Conservation (phyloP, 306 rosid genomes). For the Lathyrus oleraceus region DNA sequence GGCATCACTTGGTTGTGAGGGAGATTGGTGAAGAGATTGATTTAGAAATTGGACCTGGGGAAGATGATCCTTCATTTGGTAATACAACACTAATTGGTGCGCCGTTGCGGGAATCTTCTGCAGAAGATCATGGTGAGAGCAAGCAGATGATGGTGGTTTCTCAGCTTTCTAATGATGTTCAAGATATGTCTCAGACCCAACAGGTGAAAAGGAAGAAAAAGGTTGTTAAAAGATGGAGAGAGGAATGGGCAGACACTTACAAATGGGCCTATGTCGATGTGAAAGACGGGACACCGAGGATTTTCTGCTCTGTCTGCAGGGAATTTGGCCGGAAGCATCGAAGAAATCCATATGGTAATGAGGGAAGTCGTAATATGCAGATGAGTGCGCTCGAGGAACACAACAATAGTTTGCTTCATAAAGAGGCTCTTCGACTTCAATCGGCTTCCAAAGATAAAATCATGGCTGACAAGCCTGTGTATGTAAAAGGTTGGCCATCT, state of each 20-base stretch:
- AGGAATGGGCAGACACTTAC: constrained; percentile 99
- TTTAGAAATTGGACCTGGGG: constrained; percentile 95
- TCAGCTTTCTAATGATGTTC: constrained; percentile 76
- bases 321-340: constrained; percentile 97
- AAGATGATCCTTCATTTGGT: constrained; percentile 89
- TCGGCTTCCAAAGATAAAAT: constrained; percentile 93
- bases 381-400: constrained; percentile 99
- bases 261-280: constrained; percentile 98
- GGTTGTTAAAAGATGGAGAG: constrained; percentile 99
- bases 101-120: constrained; percentile 74
- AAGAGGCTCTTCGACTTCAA: constrained; percentile 99
- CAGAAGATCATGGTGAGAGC: constrained; percentile 74
- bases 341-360: constrained; percentile 96
- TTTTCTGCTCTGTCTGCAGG: constrained; percentile 95
- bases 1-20: constrained; percentile 93
- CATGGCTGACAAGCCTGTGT: constrained; percentile 80
- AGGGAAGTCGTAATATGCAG: constrained; percentile 99
- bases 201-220: constrained; percentile 84
- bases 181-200: constrained; percentile 72
- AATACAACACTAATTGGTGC: constrained; percentile 70
- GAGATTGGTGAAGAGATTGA: constrained; percentile 95
- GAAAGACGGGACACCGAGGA: constrained; percentile 95
- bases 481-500: constrained; percentile 76
- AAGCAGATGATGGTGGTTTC: constrained; percentile 83
- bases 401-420: constrained; percentile 96